A percentile compares a stretch with the other conserved stretches of the same genome.
Conservation (phyloP, 73 alveolate genomes). For the Paramecium bursaria region DNA sequence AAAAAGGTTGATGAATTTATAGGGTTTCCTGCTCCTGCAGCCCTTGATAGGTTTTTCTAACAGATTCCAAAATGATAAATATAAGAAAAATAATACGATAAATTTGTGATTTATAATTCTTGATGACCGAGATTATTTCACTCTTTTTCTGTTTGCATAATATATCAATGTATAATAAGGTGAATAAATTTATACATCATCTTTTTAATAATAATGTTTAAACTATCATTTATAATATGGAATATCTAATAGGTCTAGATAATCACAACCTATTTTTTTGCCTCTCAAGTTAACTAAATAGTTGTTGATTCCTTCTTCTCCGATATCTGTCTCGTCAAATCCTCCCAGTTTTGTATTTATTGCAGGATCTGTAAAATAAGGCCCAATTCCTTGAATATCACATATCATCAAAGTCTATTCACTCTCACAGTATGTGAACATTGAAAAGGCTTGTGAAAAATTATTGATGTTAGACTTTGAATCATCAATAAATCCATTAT, state of each 20-base stretch:
- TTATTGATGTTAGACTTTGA: not conserved
- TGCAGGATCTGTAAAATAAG: slow-evolving; percentile 23
- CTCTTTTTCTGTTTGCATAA: too few species aligned
- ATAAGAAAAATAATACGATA: too few species aligned
- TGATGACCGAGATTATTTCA: too few species aligned
- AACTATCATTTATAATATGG: too few species aligned
- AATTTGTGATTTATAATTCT: too few species aligned
- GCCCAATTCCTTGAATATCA: slow-evolving; percentile 25
- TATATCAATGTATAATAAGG: too few species aligned
- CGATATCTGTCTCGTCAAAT: slow-evolving; percentile 58
- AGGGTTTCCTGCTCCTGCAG: slow-evolving; percentile 66
- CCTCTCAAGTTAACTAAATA: too few species aligned
- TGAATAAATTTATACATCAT: too few species aligned
- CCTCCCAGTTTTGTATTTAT: slow-evolving; percentile 16
- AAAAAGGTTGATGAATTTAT: slow-evolving; percentile 61
- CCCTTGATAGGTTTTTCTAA: slow-evolving; percentile 1
- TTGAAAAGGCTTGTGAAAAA: not conserved
- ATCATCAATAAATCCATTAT: not conserved
- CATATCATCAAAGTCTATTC: not conserved
- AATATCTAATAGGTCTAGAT: too few species aligned
- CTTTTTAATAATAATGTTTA: too few species aligned
- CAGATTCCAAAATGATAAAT: slow-evolving; percentile 27
- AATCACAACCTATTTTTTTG: too few species aligned
- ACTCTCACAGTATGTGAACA: slow-evolving; percentile 2
- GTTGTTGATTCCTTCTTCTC: slow-evolving; percentile 28